Conservation (phyloP, 192 early-diverging fungal genomes). For the Powellomyces hirtus region DNA sequence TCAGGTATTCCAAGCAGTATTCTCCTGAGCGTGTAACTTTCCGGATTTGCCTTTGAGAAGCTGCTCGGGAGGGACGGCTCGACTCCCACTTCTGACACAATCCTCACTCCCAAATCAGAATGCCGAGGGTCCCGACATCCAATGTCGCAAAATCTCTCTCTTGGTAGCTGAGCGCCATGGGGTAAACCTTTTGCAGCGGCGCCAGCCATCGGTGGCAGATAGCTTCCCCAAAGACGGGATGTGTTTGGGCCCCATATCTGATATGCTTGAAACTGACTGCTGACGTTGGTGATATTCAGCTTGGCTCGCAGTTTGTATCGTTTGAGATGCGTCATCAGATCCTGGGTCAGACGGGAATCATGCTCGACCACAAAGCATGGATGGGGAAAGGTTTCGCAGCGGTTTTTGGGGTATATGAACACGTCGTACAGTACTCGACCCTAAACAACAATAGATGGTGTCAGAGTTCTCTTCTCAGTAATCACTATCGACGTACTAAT, state of each 20-base stretch:
- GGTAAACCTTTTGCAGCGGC: conserved; percentile 17
- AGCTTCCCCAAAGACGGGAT: conserved; percentile 26
- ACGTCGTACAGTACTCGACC: conserved; percentile 87
- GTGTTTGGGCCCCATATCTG: conserved; percentile 70
- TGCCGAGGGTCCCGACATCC: conserved; percentile 52
- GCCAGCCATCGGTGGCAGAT: background rate
- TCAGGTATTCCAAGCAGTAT: conserved; percentile 87
- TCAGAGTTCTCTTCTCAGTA: background rate
- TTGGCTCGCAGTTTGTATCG: conserved; percentile 79
- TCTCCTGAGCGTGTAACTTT: conserved; percentile 72
- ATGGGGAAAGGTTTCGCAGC: conserved; percentile 58
- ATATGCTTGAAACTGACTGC: conserved; percentile 63
- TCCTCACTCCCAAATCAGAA: conserved; percentile 57
- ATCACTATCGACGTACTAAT: background rate
- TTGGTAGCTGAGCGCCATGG: conserved; percentile 23
- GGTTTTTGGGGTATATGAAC: conserved; percentile 79
- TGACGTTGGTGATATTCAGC: conserved; percentile 66
- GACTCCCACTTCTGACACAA: conserved; percentile 35
- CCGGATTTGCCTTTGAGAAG: conserved; percentile 51
- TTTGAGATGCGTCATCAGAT: conserved; percentile 64
- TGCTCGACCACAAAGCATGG: conserved; percentile 76
- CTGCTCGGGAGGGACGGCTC: conserved; percentile 44
- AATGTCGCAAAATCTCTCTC: conserved; percentile 35
- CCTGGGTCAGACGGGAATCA: conserved; percentile 51
- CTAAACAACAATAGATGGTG: conserved; percentile 30